Conservation (phyloP, 139 green algal genomes). For the Mesostigma viride region DNA sequence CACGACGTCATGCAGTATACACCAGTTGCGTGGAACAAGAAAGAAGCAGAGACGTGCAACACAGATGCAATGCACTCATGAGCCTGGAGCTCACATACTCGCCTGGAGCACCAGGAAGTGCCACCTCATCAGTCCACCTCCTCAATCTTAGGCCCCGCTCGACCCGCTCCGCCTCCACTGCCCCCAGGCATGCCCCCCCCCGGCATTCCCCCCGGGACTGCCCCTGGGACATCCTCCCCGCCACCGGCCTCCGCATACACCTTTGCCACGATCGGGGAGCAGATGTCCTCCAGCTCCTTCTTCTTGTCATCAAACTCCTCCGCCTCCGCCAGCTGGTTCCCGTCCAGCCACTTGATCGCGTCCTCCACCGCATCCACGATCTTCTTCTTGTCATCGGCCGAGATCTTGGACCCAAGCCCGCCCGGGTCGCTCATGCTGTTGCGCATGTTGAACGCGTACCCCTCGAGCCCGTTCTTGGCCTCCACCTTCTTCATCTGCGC, state of each 20-base stretch:
- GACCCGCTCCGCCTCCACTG: too few relatives aligned
- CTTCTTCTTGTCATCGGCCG: constrained; percentile 63
- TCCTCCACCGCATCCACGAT: constrained; percentile 69
- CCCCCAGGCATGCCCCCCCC: too few relatives aligned
- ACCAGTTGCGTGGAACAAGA: too few relatives aligned
- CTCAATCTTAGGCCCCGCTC: not conserved
- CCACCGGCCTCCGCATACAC: constrained; percentile 62
- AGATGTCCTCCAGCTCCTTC: constrained; percentile 85
- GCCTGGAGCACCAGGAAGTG: too few relatives aligned
- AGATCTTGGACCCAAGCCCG: constrained; percentile 75
- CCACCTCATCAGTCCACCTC: not conserved
- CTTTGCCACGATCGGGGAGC: constrained; percentile 78
- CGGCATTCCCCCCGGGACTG: too few relatives aligned
- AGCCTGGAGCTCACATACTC: too few relatives aligned
- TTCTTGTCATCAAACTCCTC: constrained; percentile 92
- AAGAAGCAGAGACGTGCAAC: too few relatives aligned
- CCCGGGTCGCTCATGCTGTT: constrained; percentile 85
- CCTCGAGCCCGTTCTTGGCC: constrained; percentile 88
- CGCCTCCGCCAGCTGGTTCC: constrained; percentile 80
- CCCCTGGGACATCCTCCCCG: too few relatives aligned
- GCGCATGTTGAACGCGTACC: constrained; percentile 74
- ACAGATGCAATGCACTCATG: too few relatives aligned
- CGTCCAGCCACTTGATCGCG: constrained; percentile 80
- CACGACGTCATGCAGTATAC: too few relatives aligned
- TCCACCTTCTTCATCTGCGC: constrained; percentile 75